A percentile compares a stretch with the other conserved stretches of the same genome.
Conservation (phyloP, 306 rosid species). For the Lathyrus sativus region DNA sequence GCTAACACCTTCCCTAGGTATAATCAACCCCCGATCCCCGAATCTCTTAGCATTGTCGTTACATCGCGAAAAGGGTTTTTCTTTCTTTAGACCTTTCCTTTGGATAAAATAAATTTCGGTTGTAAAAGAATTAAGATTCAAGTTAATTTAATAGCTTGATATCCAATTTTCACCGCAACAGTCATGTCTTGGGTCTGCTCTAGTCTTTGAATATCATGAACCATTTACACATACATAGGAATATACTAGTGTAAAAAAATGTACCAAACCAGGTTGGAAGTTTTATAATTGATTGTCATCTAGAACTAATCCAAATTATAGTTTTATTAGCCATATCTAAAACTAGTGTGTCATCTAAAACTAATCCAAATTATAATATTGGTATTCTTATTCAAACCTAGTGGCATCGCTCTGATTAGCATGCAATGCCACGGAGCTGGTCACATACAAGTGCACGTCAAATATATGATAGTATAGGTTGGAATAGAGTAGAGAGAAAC, state of each 20-base stretch:
- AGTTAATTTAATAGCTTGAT: too few relatives aligned
- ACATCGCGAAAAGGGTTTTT: too few relatives aligned
- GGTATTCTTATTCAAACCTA: neutral
- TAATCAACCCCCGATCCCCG: too few relatives aligned
- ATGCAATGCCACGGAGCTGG: neutral
- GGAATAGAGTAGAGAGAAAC: too few relatives aligned
- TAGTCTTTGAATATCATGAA: constrained; percentile 49
- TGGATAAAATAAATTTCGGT: too few relatives aligned
- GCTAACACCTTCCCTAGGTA: too few relatives aligned
- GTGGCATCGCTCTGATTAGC: neutral
- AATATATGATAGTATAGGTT: neutral
- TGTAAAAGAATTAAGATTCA: too few relatives aligned
- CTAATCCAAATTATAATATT: neutral
- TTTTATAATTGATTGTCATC: constrained; percentile 28
- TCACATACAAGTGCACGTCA: neutral
- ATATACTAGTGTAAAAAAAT: neutral
- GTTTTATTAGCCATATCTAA: neutral
- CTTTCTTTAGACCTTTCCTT: too few relatives aligned
- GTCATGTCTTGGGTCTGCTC: constrained; percentile 57
- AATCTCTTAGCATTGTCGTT: too few relatives aligned
- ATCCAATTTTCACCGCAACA: too few relatives aligned
- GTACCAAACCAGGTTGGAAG: constrained; percentile 19
- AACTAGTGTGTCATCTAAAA: constrained; percentile 16
- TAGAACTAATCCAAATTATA: constrained; percentile 15
- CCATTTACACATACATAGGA: constrained; percentile 24